A percentile compares a stretch with the other conserved stretches of the same genome.
phyloP scores from a whole-genome alignment of 2,329 filamentous ascomycete species.

The Mycocentrospora acerina region DNA sequence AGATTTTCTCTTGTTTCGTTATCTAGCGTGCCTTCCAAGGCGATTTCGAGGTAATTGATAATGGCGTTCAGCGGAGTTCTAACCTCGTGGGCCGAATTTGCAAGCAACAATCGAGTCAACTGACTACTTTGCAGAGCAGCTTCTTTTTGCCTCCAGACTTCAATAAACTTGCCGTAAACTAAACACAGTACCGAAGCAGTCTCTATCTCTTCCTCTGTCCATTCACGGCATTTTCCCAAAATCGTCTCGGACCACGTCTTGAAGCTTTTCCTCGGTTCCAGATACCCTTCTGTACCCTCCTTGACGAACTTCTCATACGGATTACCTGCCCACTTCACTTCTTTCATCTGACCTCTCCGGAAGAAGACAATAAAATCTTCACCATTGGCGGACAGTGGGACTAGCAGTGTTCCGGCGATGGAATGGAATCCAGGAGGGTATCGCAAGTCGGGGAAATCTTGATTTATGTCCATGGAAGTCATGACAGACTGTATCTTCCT shows the following conservation, averaged over 20 bases:
- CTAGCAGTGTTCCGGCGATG: slow-evolving; percentile 77
- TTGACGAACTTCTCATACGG: slow-evolving; percentile 78
- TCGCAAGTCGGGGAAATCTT: slow-evolving; percentile 78
- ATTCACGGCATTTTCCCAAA: slow-evolving; percentile 79
- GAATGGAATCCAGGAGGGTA: slow-evolving; percentile 78
- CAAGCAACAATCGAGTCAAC: slow-evolving; percentile 73
- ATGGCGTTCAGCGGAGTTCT: slow-evolving; percentile 89
- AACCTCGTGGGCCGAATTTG: slow-evolving; percentile 90
- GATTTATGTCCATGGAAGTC: slow-evolving; percentile 71
- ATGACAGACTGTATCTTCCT: slow-evolving; percentile 73
- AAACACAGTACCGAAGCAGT: slow-evolving; percentile 84
- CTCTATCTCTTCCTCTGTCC: slow-evolving; percentile 86
- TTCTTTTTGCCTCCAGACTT: slow-evolving; percentile 91
- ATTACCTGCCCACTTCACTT: slow-evolving; percentile 85
- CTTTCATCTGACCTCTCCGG: slow-evolving; percentile 71
- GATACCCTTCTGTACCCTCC: slow-evolving; percentile 69
- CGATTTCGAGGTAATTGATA: slow-evolving; percentile 92
- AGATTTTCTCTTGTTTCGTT: slow-evolving; percentile 83
- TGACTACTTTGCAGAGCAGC: slow-evolving; percentile 79
- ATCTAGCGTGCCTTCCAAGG: slow-evolving; percentile 77
- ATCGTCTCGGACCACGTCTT: slow-evolving; percentile 80
- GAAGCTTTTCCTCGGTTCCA: slow-evolving; percentile 80
- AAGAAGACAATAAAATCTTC: slow-evolving; percentile 90
- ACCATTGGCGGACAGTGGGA: slow-evolving; percentile 75
- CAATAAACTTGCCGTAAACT: slow-evolving; percentile 87